Evolutionary conservation across 2,329 filamentous ascomycete genomes (phyloP).

Genomic region (Trichoderma sp.): DNA sequence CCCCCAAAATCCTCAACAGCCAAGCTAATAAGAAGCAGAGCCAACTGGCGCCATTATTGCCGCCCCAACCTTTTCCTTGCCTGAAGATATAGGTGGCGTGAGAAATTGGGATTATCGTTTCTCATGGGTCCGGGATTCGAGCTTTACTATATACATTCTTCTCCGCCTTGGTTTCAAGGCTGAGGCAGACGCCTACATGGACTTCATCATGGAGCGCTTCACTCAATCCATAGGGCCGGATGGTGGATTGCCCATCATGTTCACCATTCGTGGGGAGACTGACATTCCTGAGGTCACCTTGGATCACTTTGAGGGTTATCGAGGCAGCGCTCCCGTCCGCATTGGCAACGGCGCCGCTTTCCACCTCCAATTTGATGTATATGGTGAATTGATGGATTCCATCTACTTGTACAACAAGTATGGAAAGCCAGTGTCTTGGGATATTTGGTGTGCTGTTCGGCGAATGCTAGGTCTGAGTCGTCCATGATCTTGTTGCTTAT

Average conservation of each 20-base stretch:
- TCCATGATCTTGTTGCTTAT: not conserved
- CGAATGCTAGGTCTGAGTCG: conserved; percentile 53
- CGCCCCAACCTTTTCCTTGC: conserved; percentile 72
- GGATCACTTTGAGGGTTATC: conserved; percentile 68
- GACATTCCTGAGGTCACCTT: conserved; percentile 70
- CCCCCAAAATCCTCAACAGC: not conserved
- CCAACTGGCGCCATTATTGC: conserved; percentile 76
- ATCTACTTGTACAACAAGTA: conserved; percentile 80
- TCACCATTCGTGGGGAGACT: conserved; percentile 71
- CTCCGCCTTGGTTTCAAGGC: conserved; percentile 71
- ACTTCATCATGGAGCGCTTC: conserved; percentile 71
- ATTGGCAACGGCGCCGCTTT: conserved; percentile 75
- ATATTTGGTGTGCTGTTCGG: conserved; percentile 69
- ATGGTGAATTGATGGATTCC: conserved; percentile 73
- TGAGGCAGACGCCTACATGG: conserved; percentile 75
- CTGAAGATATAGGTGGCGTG: conserved; percentile 67
- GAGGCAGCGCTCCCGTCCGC: conserved; percentile 66
- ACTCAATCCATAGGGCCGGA: conserved; percentile 56
- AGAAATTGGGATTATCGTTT: conserved; percentile 73
- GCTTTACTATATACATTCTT: conserved; percentile 75
- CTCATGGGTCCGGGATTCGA: conserved; percentile 74
- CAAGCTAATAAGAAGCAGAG: conserved; percentile 39
- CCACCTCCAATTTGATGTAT: conserved; percentile 76
- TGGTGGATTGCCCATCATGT: conserved; percentile 73
- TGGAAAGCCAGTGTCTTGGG: conserved; percentile 72